Base-by-base conservation (phyloP, 139 green algal species). In the Chlamydomonas incerta region DNA sequence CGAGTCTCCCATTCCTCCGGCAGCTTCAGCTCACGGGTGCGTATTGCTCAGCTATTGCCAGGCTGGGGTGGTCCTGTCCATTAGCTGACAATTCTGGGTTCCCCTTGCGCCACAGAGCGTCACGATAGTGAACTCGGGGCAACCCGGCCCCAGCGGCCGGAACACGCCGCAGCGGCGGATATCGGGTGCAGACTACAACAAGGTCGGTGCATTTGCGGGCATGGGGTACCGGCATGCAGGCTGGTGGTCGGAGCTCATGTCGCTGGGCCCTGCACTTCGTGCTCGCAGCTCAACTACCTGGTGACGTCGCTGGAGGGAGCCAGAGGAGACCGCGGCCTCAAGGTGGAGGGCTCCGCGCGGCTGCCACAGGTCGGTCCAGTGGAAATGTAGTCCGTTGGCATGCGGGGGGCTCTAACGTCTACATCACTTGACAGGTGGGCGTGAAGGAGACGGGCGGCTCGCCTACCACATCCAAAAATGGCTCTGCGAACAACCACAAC, bases 1-100 rank as follows among this genome's bases (percentile, higher is more conserved):
- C 37, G 72, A 60, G 58, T 81, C n/a, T 87, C 82, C 20, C 71
- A 81, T 21, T 82, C 82, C 15, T 87, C 82, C 11, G 82, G 82
- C 3, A 82, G 71, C 60, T 87, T 87, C 47, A 87, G 82, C 52
- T 82, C 82, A 33, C 79, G 79, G 79, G 79, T 85, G 33, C 17
- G 79, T 33, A 26, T 60, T 11, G 10, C 28, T 6, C 26, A 21
- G 63, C 63, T 15, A 18, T 69, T 69, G 28, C 26, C 28, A 47
- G 15, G 28, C 20, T 28, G 68, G 52, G 23, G 71, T 63, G 41
- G 66, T 41, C 26, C 71, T 72, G 57, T 28, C 33, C 5, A 33
- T 31, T n/a, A 5, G 23, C 18, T 72, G 60, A 71, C n/a, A 20
- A 26, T 62, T 47, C 9, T 75, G 63, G 47, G 80, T 57, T 28